These are phyloP conservation scores for Hylodesmum podocarpum DNA, from an alignment of 306 rosid species.

Conservation along the genomic window DNA sequence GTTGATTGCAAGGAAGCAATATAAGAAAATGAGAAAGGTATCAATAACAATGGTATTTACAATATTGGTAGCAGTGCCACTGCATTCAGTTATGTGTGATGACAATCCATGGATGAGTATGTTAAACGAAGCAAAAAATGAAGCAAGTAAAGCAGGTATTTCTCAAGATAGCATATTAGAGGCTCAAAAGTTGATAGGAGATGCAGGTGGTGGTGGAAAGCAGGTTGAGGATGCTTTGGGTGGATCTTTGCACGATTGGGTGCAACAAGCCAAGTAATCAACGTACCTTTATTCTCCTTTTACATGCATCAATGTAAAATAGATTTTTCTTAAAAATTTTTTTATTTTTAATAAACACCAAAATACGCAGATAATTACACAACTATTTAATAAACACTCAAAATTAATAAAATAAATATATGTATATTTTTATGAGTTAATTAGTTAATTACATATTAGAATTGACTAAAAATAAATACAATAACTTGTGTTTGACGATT, in stretches of 20 bases:
- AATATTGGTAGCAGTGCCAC: constrained; percentile 4
- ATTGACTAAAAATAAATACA: no score
- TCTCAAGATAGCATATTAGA: constrained; percentile 2
- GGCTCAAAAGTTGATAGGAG: constrained; percentile 16
- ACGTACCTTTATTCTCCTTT: not conserved
- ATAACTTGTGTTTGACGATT: no score
- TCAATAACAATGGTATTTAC: not conserved
- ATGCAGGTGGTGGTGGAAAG: constrained; percentile 5
- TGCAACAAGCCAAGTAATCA: constrained; percentile 11
- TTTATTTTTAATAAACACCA: no score
- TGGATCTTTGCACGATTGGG: constrained; percentile 14
- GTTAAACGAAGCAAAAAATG: constrained; percentile 7
- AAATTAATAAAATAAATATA: no score
- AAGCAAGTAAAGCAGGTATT: constrained; percentile 27
- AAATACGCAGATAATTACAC: no score
- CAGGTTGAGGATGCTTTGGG: not conserved
- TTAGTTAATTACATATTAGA: no score
- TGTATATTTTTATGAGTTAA: no score
- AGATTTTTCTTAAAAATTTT: no score
- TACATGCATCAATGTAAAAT: no score
- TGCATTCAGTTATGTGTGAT: constrained; percentile 7
- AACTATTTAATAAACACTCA: no score
- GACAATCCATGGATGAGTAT: constrained; percentile 9
- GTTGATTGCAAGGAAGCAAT: not conserved
- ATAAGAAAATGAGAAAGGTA: constrained; percentile 18